Conservation (phyloP, 768 basidiomycete species). For the Leccinellum rugosiceps region DNA sequence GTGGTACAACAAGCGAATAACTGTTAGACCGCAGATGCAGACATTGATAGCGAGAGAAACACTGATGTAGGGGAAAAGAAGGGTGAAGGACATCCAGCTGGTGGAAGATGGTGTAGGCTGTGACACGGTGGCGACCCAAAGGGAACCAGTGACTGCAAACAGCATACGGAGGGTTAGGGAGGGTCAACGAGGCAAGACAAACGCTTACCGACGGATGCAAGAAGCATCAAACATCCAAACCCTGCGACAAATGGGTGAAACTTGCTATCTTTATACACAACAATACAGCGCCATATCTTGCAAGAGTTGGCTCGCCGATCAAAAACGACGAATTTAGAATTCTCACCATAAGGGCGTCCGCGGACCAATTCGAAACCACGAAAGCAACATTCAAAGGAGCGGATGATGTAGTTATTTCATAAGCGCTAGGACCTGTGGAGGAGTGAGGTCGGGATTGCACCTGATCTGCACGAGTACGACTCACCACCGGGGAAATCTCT, state of each 20-base stretch:
- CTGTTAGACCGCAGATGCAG: conserved; percentile 29
- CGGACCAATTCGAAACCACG: conserved; percentile 31
- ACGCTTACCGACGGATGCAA: conserved; percentile 24
- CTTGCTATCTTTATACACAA: conserved; percentile 30
- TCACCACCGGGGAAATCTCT: conserved; percentile 32
- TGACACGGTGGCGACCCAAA: conserved; percentile 30
- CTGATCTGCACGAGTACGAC: background rate
- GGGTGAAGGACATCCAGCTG: conserved; percentile 32
- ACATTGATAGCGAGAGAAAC: conserved; percentile 34
- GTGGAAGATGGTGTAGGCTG: conserved; percentile 14
- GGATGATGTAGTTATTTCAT: conserved; percentile 25
- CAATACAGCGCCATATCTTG: conserved; percentile 33
- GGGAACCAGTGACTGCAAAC: conserved; percentile 24
- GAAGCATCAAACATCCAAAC: conserved; percentile 20
- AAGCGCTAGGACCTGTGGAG: conserved; percentile 22
- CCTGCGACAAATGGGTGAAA: conserved; percentile 14
- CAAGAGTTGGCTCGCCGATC: background rate
- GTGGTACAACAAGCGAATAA: conserved; percentile 31
- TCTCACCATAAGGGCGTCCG: conserved; percentile 30
- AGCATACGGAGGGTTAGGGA: background rate
- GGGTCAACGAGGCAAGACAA: background rate
- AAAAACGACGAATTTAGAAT: background rate
- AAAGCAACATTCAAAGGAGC: conserved; percentile 28
- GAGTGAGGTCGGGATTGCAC: too few relatives aligned
- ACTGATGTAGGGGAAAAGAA: conserved; percentile 32